Evolutionary conservation across 129 eudicot genomes (phyloP).

Genomic region (Tanacetum coccineum): DNA sequence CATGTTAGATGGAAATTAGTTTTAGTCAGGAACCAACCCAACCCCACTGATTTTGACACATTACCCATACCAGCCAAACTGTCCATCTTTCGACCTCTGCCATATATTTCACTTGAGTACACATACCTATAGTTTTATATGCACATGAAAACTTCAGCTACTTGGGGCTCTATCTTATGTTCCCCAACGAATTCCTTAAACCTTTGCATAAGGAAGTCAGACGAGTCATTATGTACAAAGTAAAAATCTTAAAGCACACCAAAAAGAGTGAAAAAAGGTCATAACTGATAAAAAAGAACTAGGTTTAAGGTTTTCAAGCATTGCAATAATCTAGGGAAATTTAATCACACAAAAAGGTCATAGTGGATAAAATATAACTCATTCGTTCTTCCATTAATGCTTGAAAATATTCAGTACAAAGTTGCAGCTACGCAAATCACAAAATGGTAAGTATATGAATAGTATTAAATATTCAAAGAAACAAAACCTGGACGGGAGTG

Average conservation of each 20-base stretch:
- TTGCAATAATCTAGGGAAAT: too few species aligned
- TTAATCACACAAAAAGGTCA: too few species aligned
- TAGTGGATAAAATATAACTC: too few species aligned
- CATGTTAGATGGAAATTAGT: neutral
- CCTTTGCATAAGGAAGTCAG: constrained; percentile 51
- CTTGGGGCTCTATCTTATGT: constrained; percentile 46
- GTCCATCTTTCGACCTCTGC: constrained; percentile 8
- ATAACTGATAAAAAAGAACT: too few species aligned
- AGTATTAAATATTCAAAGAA: too few species aligned
- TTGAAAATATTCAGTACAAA: too few species aligned
- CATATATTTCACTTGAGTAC: neutral
- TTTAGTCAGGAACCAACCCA: neutral
- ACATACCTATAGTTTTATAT: constrained; percentile 77
- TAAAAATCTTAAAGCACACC: constrained; percentile 95
- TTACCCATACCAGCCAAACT: neutral
- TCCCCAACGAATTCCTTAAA: constrained; percentile 69
- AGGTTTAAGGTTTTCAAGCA: too few species aligned
- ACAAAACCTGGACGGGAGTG: too few species aligned
- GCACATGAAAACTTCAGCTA: constrained; percentile 97
- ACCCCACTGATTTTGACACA: neutral
- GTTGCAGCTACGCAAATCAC: too few species aligned
- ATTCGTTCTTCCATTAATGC: too few species aligned
- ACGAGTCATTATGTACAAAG: constrained; percentile 51
- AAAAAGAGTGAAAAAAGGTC: too few species aligned
- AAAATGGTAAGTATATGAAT: too few species aligned